These are phyloP conservation scores for Mangifera indica DNA, from an alignment of 345 rosid species.

Conservation along the genomic window DNA sequence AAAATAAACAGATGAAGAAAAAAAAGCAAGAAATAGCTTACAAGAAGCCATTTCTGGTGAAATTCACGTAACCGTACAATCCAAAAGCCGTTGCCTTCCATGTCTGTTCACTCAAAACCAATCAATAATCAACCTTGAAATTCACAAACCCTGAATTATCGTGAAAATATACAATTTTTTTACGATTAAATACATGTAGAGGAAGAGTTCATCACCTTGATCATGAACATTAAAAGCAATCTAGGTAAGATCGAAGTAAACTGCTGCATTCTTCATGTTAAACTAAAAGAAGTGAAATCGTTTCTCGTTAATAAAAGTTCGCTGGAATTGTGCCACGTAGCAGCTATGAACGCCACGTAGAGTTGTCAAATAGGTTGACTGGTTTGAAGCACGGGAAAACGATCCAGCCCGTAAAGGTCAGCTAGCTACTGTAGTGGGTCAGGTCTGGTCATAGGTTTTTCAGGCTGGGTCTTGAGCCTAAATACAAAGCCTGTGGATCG, in stretches of 20 bases:
- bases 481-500: no score
- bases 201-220: constrained; percentile 40
- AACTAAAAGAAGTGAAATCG: neutral
- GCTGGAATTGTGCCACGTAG: neutral
- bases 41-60: constrained; percentile 80
- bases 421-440: no score
- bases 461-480: no score
- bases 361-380: no score
- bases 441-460: no score
- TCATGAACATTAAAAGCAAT: constrained; percentile 55
- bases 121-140: neutral
- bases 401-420: no score
- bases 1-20: constrained; percentile 8
- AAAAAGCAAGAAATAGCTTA: constrained; percentile 36
- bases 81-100: constrained; percentile 89
- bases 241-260: constrained; percentile 18
- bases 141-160: neutral
- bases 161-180: no score
- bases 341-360: neutral
- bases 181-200: neutral
- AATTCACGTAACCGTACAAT: constrained; percentile 67
- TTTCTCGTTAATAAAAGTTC: neutral
- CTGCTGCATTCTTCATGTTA: neutral
- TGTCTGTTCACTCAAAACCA: constrained; percentile 33
- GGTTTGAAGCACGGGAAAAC: no score